Conservation (phyloP, 2,329 filamentous ascomycete genomes). For the Monosporascus sp. region DNA sequence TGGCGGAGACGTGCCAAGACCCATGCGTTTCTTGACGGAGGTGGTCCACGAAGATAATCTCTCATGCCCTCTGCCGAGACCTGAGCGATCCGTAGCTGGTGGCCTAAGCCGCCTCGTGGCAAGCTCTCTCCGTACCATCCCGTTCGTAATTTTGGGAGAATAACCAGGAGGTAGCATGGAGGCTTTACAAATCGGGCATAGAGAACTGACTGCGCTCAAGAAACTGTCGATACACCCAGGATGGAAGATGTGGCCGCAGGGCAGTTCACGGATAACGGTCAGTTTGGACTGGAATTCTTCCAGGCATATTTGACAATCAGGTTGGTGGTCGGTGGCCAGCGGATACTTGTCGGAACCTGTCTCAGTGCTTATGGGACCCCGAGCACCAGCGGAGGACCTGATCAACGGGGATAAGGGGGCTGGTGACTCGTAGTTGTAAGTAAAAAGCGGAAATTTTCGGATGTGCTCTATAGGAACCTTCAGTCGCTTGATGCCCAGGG, state of each 20-base stretch:
- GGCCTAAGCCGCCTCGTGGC: slow-evolving; percentile 58
- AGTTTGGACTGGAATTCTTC: slow-evolving; percentile 67
- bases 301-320: slow-evolving; percentile 84
- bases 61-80: slow-evolving; percentile 20
- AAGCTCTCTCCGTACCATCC: slow-evolving; percentile 79
- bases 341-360: slow-evolving; percentile 24
- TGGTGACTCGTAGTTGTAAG: slow-evolving; percentile 59
- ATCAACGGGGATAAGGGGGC: slow-evolving; percentile 1
- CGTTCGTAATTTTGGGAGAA: slow-evolving; percentile 70
- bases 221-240: slow-evolving; percentile 87
- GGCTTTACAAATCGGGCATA: slow-evolving; percentile 88
- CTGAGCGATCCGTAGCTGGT: slow-evolving; percentile 38
- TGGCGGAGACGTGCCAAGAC: slow-evolving; percentile 8
- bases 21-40: slow-evolving; percentile 14
- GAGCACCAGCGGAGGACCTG: neutral
- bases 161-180: slow-evolving; percentile 67
- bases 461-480: slow-evolving; percentile 70
- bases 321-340: slow-evolving; percentile 60
- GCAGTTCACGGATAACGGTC: slow-evolving; percentile 75
- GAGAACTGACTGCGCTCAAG: slow-evolving; percentile 68
- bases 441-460: slow-evolving; percentile 70
- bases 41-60: slow-evolving; percentile 17
- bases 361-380: slow-evolving; percentile 10
- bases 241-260: slow-evolving; percentile 91
- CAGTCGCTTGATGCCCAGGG: slow-evolving; percentile 75